These are phyloP conservation scores for Ceratocystis smalleyi DNA, from an alignment of 2,329 filamentous ascomycete genomes.

Conservation along the genomic window DNA sequence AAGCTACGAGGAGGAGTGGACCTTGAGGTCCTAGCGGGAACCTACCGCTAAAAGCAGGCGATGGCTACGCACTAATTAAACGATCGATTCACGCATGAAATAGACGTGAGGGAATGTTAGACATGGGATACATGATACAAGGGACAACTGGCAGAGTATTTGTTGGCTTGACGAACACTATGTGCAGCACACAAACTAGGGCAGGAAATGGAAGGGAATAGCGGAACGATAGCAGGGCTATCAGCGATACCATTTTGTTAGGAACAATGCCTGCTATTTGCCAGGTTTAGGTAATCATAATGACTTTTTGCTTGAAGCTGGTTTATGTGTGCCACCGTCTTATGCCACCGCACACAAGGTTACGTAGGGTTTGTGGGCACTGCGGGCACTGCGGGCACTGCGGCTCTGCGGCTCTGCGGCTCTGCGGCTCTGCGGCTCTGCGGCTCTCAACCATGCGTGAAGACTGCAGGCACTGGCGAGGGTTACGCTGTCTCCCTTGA, in stretches of 20 bases:
- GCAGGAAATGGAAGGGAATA: not conserved
- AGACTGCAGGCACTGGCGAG: too few species aligned
- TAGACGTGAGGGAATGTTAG: not conserved
- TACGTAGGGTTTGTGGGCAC: too few species aligned
- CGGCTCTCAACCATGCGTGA: too few species aligned
- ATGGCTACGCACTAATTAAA: not conserved
- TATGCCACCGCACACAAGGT: too few species aligned
- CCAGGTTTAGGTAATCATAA: not conserved
- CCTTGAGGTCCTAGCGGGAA: slow-evolving; percentile 8
- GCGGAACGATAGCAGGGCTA: not conserved
- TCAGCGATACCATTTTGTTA: not conserved
- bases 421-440: too few species aligned
- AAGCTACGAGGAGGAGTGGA: slow-evolving; percentile 9
- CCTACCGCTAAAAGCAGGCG: slow-evolving; percentile 3
- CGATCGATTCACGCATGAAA: not conserved
- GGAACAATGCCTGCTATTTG: not conserved
- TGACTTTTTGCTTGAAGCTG: not conserved
- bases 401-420: too few species aligned
- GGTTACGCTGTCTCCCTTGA: too few species aligned
- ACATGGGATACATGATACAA: not conserved
- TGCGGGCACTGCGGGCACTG: too few species aligned
- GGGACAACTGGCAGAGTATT: too few species aligned
- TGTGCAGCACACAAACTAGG: not conserved
- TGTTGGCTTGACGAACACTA: not conserved
- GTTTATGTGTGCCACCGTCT: not conserved